Evolutionary conservation across 2,329 filamentous ascomycete species (phyloP).

Genomic region (Ascochyta lentis): DNA sequence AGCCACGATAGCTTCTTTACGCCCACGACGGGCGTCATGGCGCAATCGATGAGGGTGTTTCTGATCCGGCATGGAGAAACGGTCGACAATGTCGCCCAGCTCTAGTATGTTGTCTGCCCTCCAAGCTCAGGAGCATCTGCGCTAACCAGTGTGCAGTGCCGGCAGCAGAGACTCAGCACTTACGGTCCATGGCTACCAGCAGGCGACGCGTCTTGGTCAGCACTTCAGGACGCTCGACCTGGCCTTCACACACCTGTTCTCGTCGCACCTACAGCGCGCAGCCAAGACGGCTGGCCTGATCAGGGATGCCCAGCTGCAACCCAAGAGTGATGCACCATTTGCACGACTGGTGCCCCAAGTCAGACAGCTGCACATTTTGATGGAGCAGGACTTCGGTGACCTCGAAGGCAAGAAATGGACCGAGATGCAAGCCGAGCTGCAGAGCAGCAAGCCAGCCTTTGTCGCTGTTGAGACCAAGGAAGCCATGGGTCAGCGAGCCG

Average conservation of each 20-base stretch:
- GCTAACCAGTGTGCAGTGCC: constrained; percentile 61
- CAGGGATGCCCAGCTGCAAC: constrained; percentile 59
- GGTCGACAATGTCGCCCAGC: constrained; percentile 82
- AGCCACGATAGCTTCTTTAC: constrained; percentile 1
- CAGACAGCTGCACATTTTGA: constrained; percentile 52
- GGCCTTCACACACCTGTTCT: constrained; percentile 73
- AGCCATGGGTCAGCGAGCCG: constrained; percentile 69
- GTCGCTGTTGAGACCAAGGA: constrained; percentile 71
- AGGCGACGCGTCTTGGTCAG: constrained; percentile 73
- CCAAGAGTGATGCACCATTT: neutral
- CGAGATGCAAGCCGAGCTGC: constrained; percentile 50
- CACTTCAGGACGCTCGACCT: constrained; percentile 70
- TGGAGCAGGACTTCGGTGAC: constrained; percentile 77
- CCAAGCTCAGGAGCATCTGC: neutral
- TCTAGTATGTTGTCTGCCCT: constrained; percentile 63
- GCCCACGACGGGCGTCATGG: constrained; percentile 33
- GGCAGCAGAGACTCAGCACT: constrained; percentile 80
- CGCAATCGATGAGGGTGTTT: constrained; percentile 66
- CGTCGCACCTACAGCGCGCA: constrained; percentile 79
- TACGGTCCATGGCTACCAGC: constrained; percentile 81
- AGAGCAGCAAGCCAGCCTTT: constrained; percentile 53
- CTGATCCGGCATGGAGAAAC: constrained; percentile 89
- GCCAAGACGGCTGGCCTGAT: constrained; percentile 73
- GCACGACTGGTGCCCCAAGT: constrained; percentile 27
- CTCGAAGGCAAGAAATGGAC: constrained; percentile 69